Conservation (phyloP, 2,329 filamentous ascomycete genomes). For the Chrysosporium keratinophilum region DNA sequence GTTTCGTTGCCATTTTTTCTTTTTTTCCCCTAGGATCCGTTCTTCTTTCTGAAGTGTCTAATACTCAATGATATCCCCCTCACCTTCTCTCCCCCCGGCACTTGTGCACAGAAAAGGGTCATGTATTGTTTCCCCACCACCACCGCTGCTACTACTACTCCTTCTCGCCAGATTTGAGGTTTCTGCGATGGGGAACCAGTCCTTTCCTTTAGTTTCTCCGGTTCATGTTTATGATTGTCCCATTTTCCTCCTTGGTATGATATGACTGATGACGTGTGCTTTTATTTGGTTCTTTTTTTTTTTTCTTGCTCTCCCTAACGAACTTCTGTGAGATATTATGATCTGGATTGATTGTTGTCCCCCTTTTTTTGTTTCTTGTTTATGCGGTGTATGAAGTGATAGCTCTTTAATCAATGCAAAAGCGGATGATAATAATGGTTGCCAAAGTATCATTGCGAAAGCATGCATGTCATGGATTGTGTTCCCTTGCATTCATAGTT, state of each 20-base stretch:
- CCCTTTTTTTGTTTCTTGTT: not conserved
- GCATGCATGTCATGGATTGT: no score
- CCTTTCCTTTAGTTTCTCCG: no score
- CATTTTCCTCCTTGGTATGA: not conserved
- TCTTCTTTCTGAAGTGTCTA: not conserved
- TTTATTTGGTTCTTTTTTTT: not conserved
- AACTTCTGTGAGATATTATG: not conserved
- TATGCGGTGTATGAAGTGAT: not conserved
- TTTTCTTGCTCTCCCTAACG: not conserved
- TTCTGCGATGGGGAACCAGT: no score
- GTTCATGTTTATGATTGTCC: not conserved
- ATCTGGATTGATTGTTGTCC: not conserved
- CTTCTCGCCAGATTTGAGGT: not conserved
- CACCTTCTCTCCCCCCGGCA: not conserved
- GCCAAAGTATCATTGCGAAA: not conserved
- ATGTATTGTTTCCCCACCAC: no score
- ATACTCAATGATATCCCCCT: not conserved
- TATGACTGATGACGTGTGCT: slow-evolving; percentile 9
- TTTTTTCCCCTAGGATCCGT: not conserved
- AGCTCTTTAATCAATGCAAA: not conserved
- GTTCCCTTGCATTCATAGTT: no score
- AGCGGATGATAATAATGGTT: no score
- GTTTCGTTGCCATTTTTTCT: not conserved
- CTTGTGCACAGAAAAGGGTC: no score
- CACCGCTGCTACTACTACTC: no score